phyloP scores from a whole-genome alignment of 805 yeast species.

The Cyberlindnera mycetangii region DNA sequence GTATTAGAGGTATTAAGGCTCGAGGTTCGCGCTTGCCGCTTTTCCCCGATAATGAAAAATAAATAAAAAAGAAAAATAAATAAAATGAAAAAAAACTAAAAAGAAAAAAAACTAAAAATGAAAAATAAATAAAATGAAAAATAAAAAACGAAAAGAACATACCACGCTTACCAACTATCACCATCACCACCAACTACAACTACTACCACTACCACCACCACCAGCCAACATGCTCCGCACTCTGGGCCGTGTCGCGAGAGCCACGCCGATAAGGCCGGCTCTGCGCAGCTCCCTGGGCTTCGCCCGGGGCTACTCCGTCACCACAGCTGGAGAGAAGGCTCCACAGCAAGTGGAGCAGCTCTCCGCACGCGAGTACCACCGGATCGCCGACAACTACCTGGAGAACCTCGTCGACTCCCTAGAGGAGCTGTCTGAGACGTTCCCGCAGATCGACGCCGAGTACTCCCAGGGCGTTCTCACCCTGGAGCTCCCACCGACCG shows the following conservation, averaged over 20 bases:
- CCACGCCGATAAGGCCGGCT: too few relatives aligned
- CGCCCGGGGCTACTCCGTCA: conserved; percentile 24
- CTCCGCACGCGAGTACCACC: conserved; percentile 55
- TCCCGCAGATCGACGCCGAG: conserved; percentile 70
- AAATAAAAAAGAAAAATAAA: background rate
- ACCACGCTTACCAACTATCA: too few relatives aligned
- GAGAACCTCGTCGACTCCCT: conserved; percentile 65
- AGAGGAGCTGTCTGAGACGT: conserved; percentile 62
- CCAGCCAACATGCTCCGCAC: too few relatives aligned
- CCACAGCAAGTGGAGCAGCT: conserved; percentile 51
- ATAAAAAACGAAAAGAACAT: too few relatives aligned
- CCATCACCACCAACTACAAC: too few relatives aligned
- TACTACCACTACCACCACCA: too few relatives aligned
- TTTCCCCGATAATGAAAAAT: background rate
- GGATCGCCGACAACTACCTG: conserved; percentile 60
- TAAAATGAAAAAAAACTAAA: too few relatives aligned
- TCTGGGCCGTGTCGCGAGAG: background rate
- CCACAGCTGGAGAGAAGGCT: conserved; percentile 54
- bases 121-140: too few relatives aligned
- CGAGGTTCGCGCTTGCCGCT: background rate
- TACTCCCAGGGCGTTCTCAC: conserved; percentile 86
- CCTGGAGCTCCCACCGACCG: conserved; percentile 63
- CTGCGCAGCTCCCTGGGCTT: too few relatives aligned
- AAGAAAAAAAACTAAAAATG: too few relatives aligned
- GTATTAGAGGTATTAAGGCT: background rate